Conservation (phyloP, 768 basidiomycete species). For the Hypholoma sublateritium region DNA sequence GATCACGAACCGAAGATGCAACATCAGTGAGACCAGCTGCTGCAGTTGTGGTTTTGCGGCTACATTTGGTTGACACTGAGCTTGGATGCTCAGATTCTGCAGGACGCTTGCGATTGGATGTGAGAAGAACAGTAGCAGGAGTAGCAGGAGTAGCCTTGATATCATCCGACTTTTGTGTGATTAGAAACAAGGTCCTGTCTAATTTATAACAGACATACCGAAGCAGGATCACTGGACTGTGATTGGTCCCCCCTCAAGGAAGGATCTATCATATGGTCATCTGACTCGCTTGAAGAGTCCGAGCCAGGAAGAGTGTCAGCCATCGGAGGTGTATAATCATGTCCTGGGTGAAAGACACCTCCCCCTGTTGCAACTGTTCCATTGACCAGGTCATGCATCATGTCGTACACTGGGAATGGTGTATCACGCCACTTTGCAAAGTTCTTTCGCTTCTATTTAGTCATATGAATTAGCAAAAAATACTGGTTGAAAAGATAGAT, state of each 20-base stretch:
- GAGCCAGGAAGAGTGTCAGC: too few species aligned
- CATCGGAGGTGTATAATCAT: constrained; percentile 4
- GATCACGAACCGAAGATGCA: constrained; percentile 16
- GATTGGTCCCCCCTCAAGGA: too few species aligned
- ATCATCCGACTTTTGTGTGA: too few species aligned
- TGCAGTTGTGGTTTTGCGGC: neutral
- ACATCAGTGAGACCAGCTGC: constrained; percentile 10
- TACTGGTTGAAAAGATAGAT: neutral
- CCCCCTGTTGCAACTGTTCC: constrained; percentile 13
- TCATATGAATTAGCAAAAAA: neutral
- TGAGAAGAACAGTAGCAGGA: neutral
- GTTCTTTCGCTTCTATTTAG: constrained; percentile 13
- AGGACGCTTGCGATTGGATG: neutral
- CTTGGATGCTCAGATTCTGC: neutral
- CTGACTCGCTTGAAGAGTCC: too few species aligned
- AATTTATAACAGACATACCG: too few species aligned
- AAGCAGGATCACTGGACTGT: neutral
- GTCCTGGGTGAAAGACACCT: constrained; percentile 7
- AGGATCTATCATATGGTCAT: too few species aligned
- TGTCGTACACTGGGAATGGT: constrained; percentile 20
- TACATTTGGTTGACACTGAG: neutral
- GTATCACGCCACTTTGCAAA: constrained; percentile 21
- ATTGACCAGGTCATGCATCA: constrained; percentile 9
- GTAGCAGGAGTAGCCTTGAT: neutral
- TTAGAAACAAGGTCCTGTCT: too few species aligned